Conservation (phyloP, 495 filamentous ascomycete species). For the Trichocladium uniseriatum region DNA sequence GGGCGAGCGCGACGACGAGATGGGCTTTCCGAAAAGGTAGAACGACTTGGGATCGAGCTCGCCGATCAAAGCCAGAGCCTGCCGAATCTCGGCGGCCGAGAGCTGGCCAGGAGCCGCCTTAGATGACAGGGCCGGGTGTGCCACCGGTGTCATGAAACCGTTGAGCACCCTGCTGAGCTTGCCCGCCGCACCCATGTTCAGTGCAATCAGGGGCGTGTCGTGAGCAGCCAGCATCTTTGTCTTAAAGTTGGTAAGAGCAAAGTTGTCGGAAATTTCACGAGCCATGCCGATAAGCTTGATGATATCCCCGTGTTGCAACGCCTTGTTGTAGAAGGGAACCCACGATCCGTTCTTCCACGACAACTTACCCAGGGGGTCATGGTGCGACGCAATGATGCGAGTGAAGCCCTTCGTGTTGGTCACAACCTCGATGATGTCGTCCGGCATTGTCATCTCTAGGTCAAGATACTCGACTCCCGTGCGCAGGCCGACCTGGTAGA, state of each 20-base stretch:
- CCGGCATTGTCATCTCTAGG: constrained; percentile 81
- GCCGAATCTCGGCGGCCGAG: constrained; percentile 80
- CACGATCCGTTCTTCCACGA: constrained; percentile 86
- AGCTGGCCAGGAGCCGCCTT: constrained; percentile 94
- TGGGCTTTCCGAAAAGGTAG: constrained; percentile 79
- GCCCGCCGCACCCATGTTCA: constrained; percentile 89
- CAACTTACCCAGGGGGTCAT: constrained; percentile 69
- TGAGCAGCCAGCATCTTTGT: constrained; percentile 60
- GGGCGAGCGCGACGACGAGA: constrained; percentile 71
- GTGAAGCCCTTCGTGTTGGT: constrained; percentile 56
- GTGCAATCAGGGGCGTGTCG: constrained; percentile 73
- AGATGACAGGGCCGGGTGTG: constrained; percentile 78
- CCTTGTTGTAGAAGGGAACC: constrained; percentile 79
- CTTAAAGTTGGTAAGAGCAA: constrained; percentile 74
- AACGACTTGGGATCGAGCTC: constrained; percentile 69
- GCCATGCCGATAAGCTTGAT: constrained; percentile 92
- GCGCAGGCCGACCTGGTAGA: constrained; percentile 71
- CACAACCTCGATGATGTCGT: constrained; percentile 57
- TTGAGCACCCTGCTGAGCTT: constrained; percentile 88
- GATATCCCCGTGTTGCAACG: constrained; percentile 76
- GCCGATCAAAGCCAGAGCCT: constrained; percentile 66
- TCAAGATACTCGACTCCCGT: constrained; percentile 88
- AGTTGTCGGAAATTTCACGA: constrained; percentile 72
- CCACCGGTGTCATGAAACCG: constrained; percentile 89
- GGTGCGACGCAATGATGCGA: constrained; percentile 89